Evolutionary conservation across 768 basidiomycete genomes (phyloP), one percentile per base, ranked within the genome.

Genomic region (Candolleomyces eurysporus): DNA sequence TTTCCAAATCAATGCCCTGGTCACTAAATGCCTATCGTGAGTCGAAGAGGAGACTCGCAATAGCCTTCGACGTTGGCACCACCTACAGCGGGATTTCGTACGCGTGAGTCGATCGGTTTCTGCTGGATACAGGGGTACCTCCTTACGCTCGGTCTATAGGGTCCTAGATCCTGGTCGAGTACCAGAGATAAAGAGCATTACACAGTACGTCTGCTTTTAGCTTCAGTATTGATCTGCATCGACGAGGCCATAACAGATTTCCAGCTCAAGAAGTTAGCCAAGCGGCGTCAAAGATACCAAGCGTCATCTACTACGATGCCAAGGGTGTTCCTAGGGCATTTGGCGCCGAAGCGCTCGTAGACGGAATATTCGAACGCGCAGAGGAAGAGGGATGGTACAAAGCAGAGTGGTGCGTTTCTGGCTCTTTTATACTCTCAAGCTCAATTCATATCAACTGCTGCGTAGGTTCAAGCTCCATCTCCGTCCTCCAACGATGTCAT

Each of bases 231-330:
- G 19, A 17, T 16, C 31, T 30, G 13, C 16, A 36, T 36, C 11
- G 36, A 36, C 11, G 36, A 36, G 36, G 36, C 45, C 17, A 54
- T 11, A 14, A 32, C 53, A 82, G 82, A 57, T 82, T 75, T 62
- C 81, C 80, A 1, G 75, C 72, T 1, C 79, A 80, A 61, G 75
- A 76, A 7, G 66, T 73, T 0, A 67, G 72, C 11, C 76, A 75
- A 0, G 76, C 77, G 1, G 75, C 79, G 53, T 75, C 73, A 30
- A 83, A 82, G 58, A 78, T 83, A 40, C 82, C 79, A 2, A 78
- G 79, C 0, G 66, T 81, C 22, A 60, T 84, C 31, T 79, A 78
- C 56, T 83, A 83, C 64, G 80, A 80, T 57, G 43, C 60, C 5
- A 60, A 70, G 13, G 81, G 79, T 3, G 32, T n/a, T 2, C 68